phyloP scores from a whole-genome alignment of 768 basidiomycete species.

The Hygrocybe punicea region DNA sequence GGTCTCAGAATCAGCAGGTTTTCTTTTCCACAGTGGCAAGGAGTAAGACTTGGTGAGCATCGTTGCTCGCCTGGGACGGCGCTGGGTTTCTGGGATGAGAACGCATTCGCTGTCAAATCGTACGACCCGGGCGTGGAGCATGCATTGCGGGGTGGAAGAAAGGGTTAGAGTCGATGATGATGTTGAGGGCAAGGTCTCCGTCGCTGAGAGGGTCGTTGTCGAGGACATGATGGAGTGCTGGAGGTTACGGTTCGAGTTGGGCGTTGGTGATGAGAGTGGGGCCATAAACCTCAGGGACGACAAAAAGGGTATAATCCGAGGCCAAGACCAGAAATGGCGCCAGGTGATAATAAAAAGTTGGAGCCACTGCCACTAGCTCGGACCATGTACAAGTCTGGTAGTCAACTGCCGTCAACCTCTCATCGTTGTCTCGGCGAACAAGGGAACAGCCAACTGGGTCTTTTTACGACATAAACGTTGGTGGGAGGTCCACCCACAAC shows the following conservation, averaged over 20 bases:
- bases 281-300: no score
- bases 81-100: slow-evolving; percentile 60
- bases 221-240: neutral
- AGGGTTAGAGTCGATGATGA: neutral
- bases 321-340: no score
- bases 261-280: no score
- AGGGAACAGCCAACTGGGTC: no score
- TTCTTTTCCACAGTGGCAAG: slow-evolving; percentile 61
- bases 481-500: no score
- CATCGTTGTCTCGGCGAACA: neutral
- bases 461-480: no score
- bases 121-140: slow-evolving; percentile 38
- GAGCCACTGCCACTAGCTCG: no score
- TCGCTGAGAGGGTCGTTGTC: slow-evolving; percentile 3
- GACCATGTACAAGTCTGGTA: no score
- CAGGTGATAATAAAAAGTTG: no score
- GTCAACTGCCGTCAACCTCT: no score
- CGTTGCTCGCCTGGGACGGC: slow-evolving; percentile 43
- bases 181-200: neutral
- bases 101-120: slow-evolving; percentile 73
- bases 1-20: slow-evolving; percentile 24
- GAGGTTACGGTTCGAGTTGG: no score
- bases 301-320: no score
- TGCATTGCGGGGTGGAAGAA: neutral
- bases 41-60: slow-evolving; percentile 64